phyloP scores from a whole-genome alignment of 2,329 filamentous ascomycete species.

The Neonectria sp. region DNA sequence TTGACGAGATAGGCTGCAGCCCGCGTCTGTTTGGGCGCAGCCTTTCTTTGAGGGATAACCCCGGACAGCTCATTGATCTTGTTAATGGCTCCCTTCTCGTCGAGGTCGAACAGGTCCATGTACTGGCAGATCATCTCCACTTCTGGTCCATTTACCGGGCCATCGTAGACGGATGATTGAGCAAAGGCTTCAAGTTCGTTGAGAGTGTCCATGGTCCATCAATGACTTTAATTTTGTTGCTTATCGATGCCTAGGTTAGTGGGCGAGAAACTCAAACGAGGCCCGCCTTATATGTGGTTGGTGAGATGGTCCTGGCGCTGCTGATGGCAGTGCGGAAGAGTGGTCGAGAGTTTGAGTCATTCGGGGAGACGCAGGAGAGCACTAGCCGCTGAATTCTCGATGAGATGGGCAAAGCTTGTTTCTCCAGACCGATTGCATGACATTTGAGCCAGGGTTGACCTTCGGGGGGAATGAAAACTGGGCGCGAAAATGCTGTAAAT shows the following conservation, averaged over 20 bases:
- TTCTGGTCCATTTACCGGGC: background rate
- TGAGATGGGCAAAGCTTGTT: no score
- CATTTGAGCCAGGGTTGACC: no score
- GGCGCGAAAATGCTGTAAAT: no score
- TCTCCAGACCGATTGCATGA: no score
- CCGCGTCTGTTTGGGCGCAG: background rate
- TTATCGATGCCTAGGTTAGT: background rate
- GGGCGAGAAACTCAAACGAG: background rate
- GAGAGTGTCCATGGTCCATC: slow-evolving; percentile 12
- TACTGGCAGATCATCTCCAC: slow-evolving; percentile 18
- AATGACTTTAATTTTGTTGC: background rate
- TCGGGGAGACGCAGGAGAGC: background rate
- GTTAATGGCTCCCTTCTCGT: slow-evolving; percentile 14
- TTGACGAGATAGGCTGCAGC: slow-evolving; percentile 29
- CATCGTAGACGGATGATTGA: slow-evolving; percentile 1
- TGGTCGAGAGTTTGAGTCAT: slow-evolving; percentile 18
- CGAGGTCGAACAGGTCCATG: slow-evolving; percentile 30
- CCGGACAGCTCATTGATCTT: slow-evolving; percentile 24
- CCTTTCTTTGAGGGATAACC: slow-evolving; percentile 12
- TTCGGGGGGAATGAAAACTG: no score
- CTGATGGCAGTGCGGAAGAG: background rate
- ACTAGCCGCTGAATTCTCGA: background rate
- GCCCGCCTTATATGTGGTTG: background rate
- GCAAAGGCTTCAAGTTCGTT: slow-evolving; percentile 24
- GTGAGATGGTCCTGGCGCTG: background rate